Evolutionary conservation across 78 protist genomes (phyloP), one percentile per base, ranked within the genome.

Genomic region (Protostelium mycophagum): DNA sequence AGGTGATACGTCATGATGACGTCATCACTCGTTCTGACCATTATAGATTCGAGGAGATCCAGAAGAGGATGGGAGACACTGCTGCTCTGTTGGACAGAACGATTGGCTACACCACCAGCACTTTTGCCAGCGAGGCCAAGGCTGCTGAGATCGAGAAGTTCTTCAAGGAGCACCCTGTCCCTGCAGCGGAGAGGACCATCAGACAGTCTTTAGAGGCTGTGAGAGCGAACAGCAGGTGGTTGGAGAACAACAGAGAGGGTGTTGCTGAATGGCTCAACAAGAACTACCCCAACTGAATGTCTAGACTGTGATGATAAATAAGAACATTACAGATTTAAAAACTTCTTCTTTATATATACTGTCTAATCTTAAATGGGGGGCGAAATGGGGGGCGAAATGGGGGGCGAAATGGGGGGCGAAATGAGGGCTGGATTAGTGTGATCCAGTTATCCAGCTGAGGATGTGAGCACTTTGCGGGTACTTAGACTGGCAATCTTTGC

Each of bases 141-240:
- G 38, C 84, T 34, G n/a, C 23, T 28, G 39, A 88, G 51, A 86
- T 88, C 31, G 83, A 88, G 35, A 34, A 31, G 29, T 88, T 88
- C 89, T 85, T 91, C 29, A 1, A 28, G 63, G 84, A 83, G 35
- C 35, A 87, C 34, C 83, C 91, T n/a, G 88, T 91, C 0, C 86
- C 94, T 25, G 36, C 28, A 0, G 88, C 89, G 23, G 88, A 88
- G 37, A 28, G 94, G 38, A 38, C 89, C 63, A 88, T 91, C 88
- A 38, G 39, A 84, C 91, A 85, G 87, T 35, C 85, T 63, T 1
- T 85, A n/a, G 94, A 91, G 85, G 28, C 34, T 38, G 88, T 91
- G 38, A 34, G 37, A 36, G 38, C 36, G 34, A 90, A 86, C 38
- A 63, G 63, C n/a, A 37, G 84, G 34, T 90, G 89, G 89, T 85